Percentiles rank a stretch among this genome's conserved stretches.
Evolutionary conservation across 371 early-diverging fungal genomes (phyloP).

Genomic region (Apophysomyces variabilis): DNA sequence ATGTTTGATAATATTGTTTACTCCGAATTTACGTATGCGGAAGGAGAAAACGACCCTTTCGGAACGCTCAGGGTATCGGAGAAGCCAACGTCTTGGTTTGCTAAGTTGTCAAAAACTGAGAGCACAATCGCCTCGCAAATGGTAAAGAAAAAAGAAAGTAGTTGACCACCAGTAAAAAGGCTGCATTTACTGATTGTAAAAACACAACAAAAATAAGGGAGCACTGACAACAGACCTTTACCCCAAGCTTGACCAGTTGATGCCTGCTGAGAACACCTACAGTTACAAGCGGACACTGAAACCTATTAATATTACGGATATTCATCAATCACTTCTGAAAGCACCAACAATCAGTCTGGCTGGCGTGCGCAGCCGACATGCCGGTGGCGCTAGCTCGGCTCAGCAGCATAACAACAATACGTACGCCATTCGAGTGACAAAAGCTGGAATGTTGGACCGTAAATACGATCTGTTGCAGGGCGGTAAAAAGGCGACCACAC

Average conservation of each 20-base stretch:
- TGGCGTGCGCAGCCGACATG: conserved; percentile 47
- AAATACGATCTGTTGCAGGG: conserved; percentile 72
- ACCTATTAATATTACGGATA: conserved; percentile 35
- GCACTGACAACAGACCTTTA: conserved; percentile 32
- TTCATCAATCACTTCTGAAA: conserved; percentile 42
- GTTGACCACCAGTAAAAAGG: neutral
- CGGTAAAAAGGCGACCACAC: conserved; percentile 70
- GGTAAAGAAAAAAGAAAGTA: neutral
- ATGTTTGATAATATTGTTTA: conserved; percentile 79
- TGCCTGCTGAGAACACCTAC: conserved; percentile 48
- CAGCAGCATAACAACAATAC: conserved; percentile 32
- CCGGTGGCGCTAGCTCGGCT: conserved; percentile 2
- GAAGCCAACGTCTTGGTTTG: conserved; percentile 42
- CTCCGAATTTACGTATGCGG: conserved; percentile 59
- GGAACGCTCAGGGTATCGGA: conserved; percentile 17
- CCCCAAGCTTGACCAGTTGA: conserved; percentile 39
- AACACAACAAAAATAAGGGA: conserved; percentile 12
- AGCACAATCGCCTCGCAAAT: conserved; percentile 19
- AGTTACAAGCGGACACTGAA: conserved; percentile 37
- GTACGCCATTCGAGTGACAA: conserved; percentile 68
- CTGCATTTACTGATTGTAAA: neutral
- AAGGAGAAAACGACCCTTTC: conserved; percentile 43
- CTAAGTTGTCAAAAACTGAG: conserved; percentile 30
- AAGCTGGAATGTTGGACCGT: conserved; percentile 70
- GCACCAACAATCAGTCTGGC: conserved; percentile 45